Base-by-base conservation (phyloP, 176 grass and related monocot species). In the Luzula sylvatica region DNA sequence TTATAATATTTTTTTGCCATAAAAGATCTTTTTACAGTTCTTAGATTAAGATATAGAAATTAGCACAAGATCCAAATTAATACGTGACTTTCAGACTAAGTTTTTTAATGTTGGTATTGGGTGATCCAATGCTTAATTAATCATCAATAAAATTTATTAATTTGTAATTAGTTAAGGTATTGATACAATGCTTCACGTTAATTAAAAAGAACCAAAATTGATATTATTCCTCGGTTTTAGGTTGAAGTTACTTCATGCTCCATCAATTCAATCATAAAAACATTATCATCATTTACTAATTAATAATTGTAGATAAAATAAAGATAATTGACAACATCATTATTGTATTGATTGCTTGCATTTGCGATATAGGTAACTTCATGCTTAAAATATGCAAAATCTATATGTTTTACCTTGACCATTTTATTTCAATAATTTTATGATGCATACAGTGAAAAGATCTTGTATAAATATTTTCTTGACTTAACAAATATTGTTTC, bases 31-130 rank as follows among this genome's bases (percentile, higher is more conserved):
- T 0, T 21, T 28, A n/a, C 3, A 23, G 5, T 35, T 35, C 30
- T 35, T 35, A 35, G 9, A 35, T n/a, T n/a, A n/a, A n/a, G n/a
- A n/a, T n/a, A 24, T 47, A 46, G 17, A 48, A 47, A 26, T 26
- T 27, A 64, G 43, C 60, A 64, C 60, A 64, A 50, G 60, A 64
- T 64, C 60, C 60, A 64, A 64, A 64, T n/a, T n/a, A n/a, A n/a
- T 64, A 64, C 26, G 27, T 64, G 43, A 32, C 60, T 64, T 64
- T 64, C 43, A 18, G 23, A 64, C 60, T 64, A 64, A 64, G 38
- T 12, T 60, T 47, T 63, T 63, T 47, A 35, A 35, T 35, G 0
- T 35, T 35, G 9, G 1, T 64, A 4, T 18, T n/a, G 60, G 26
- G 26, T 20, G 60, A 64, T 64, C 60, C 60, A 47, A 64, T 38